Evolutionary conservation across 2,329 filamentous ascomycete species (phyloP).

Genomic region (Septoria linicola): DNA sequence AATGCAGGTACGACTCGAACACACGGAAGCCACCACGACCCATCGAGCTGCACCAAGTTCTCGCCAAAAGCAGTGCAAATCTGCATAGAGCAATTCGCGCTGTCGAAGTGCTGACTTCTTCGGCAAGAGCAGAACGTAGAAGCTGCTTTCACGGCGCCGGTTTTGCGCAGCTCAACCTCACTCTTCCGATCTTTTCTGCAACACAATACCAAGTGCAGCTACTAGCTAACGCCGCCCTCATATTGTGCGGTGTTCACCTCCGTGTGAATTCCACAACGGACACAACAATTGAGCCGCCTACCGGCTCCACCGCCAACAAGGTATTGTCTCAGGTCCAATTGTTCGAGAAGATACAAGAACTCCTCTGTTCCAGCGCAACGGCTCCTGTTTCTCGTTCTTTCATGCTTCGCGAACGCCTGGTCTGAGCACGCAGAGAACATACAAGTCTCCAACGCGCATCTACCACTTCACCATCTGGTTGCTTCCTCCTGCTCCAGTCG

Average conservation of each 20-base stretch:
- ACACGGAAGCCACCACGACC: slow-evolving; percentile 3
- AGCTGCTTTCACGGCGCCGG: slow-evolving; percentile 5
- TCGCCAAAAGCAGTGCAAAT: background rate
- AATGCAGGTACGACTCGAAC: slow-evolving; percentile 6
- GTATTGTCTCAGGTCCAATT: slow-evolving; percentile 24
- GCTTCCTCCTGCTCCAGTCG: slow-evolving; percentile 6
- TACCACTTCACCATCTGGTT: slow-evolving; percentile 16
- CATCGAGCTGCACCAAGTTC: background rate
- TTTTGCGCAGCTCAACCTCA: slow-evolving; percentile 1
- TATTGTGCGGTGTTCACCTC: slow-evolving; percentile 10
- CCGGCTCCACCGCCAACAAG: slow-evolving; percentile 1
- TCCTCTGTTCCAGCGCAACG: slow-evolving; percentile 16
- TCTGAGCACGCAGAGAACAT: slow-evolving; percentile 19
- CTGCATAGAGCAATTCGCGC: background rate
- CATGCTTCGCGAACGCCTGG: slow-evolving; percentile 17
- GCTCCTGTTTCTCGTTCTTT: slow-evolving; percentile 22
- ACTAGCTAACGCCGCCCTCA: background rate
- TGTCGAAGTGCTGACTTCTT: background rate
- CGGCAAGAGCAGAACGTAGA: background rate
- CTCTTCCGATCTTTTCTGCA: background rate
- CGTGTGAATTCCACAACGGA: background rate
- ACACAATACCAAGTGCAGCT: background rate
- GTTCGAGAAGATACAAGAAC: slow-evolving; percentile 26
- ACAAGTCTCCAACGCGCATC: slow-evolving; percentile 2
- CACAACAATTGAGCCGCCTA: slow-evolving; percentile 17